These are phyloP conservation scores for Tuber borchii DNA, from an alignment of 495 filamentous ascomycete species.

Conservation along the genomic window DNA sequence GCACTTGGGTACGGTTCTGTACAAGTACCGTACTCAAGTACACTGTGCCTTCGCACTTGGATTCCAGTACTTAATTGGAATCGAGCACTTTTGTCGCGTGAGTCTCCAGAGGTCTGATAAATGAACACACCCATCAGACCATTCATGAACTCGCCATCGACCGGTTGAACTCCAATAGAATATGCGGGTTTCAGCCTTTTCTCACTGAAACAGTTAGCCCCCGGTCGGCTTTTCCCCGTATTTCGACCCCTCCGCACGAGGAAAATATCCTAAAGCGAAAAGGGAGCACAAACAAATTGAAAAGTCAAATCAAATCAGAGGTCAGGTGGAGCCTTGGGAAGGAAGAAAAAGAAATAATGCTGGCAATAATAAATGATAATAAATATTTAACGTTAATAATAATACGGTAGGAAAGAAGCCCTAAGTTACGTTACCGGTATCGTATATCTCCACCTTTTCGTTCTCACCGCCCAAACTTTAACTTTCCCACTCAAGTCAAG, in stretches of 20 bases:
- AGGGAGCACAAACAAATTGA: neutral
- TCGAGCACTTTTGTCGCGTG: neutral
- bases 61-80: neutral
- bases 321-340: neutral
- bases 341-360: neutral
- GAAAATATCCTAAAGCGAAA: neutral
- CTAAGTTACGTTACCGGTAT: neutral
- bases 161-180: neutral
- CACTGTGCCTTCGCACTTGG: neutral
- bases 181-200: constrained; percentile 3
- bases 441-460: neutral
- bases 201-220: neutral
- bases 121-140: neutral
- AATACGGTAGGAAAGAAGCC: too few species aligned
- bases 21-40: too few species aligned
- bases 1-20: too few species aligned
- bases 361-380: neutral
- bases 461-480: neutral
- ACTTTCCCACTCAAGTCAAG: neutral
- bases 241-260: neutral
- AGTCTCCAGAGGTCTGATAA: neutral
- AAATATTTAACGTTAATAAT: neutral
- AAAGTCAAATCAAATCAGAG: neutral
- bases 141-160: neutral
- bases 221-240: neutral